Percentiles rank a stretch among this genome's conserved stretches.
Evolutionary conservation across 257 asterid species (phyloP).

Genomic region (Asclepias syriaca): DNA sequence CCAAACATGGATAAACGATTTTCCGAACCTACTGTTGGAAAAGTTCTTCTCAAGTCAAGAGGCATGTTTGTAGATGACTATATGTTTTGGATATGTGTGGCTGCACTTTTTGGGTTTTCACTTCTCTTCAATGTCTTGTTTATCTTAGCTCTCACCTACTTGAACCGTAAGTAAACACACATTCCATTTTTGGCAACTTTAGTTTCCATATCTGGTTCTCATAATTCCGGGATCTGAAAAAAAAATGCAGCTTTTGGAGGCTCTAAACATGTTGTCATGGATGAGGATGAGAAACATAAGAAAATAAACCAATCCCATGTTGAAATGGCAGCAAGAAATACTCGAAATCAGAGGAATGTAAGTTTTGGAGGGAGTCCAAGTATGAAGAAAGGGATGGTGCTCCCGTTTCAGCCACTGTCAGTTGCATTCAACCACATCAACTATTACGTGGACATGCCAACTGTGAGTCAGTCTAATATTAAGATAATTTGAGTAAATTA

Average conservation of each 20-base stretch:
- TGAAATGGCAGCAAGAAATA: constrained; percentile 29
- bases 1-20: constrained; percentile 49
- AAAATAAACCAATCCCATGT: constrained; percentile 27
- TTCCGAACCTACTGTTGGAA: constrained; percentile 72
- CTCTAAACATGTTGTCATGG: constrained; percentile 48
- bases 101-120: constrained; percentile 81
- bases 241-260: constrained; percentile 61
- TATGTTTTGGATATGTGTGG: constrained; percentile 76
- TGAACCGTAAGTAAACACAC: constrained; percentile 47
- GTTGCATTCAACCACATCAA: constrained; percentile 78
- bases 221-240: constrained; percentile 8
- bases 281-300: constrained; percentile 34
- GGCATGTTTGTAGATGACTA: constrained; percentile 78
- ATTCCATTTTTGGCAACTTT: constrained; percentile 12
- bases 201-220: constrained; percentile 17
- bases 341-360: constrained; percentile 26
- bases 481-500: background rate
- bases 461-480: constrained; percentile 46
- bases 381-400: constrained; percentile 78
- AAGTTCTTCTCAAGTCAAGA: constrained; percentile 77
- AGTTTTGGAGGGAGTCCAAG: constrained; percentile 18
- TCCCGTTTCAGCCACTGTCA: constrained; percentile 85
- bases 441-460: constrained; percentile 91
- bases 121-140: constrained; percentile 71
- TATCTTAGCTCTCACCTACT: constrained; percentile 61